Evolutionary conservation across 192 early-diverging fungal genomes (phyloP), one percentile per base, ranked within the genome.

Genomic region (Kickxella alabastrina): DNA sequence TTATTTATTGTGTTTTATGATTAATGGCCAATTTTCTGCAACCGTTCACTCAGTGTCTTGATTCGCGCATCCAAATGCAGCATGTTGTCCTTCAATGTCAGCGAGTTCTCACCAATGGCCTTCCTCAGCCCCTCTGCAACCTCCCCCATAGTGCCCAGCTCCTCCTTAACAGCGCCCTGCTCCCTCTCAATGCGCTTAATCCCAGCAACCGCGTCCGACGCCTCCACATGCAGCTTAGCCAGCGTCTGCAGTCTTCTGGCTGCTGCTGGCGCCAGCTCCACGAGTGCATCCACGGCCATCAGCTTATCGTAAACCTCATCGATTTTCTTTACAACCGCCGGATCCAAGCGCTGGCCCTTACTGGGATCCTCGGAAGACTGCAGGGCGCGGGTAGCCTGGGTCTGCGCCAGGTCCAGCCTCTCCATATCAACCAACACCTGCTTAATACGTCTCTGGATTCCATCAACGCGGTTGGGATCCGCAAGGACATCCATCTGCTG

Each of bases 221-320:
- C 89, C 57, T 96, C 92, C 0, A 79, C 70, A 59, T 96, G 93
- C 35, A 96, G 71, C 3, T 75, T 75, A 43, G 87, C 82, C 29
- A 96, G 77, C 6, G 83, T 81, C 48, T 87, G 86, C 50, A 96
- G 68, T 27, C 93, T 82, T 12, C 83, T 66, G 13, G 93, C 76
- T 14, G 92, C 77, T 0, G 88, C 83, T 3, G 93, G 92, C 0
- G 91, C 82, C 57, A 92, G 46, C 17, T 85, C 80, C 37, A 88
- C 76, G 17, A 96, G 63, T 1, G 92, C 83, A 49, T 96, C 93
- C 2, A 96, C 65, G 42, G 80, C 79, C 14, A 86, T 17, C 29
- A 75, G 28, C 24, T 62, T 68, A 12, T 75, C 65, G 17, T 75
- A 75, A 42, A 68, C 8, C 40, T 75, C 60, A 34, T 75, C 54